phyloP scores from a whole-genome alignment of 306 rosid genomes.

The Astragalus glycyphyllos region DNA sequence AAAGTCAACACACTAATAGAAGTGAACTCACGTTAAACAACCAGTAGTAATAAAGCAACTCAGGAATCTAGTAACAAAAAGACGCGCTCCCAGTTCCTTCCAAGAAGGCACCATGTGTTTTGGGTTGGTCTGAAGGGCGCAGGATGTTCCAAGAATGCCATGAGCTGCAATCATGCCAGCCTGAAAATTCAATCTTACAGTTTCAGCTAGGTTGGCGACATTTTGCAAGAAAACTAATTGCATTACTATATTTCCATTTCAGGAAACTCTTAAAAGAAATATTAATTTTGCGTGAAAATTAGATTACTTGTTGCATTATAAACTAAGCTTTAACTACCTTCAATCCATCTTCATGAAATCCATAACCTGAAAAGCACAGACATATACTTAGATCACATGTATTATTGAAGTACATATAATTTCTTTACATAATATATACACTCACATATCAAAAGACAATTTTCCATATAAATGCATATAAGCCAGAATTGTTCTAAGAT shows the following conservation, averaged over 20 bases:
- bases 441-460: background rate
- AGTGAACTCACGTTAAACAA: slow-evolving; percentile 72
- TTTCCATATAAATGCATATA: background rate
- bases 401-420: background rate
- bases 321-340: slow-evolving; percentile 58
- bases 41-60: slow-evolving; percentile 64
- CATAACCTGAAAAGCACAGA: slow-evolving; percentile 71
- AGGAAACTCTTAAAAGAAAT: slow-evolving; percentile 4
- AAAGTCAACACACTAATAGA: slow-evolving; percentile 1
- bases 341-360: slow-evolving; percentile 95
- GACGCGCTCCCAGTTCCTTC: slow-evolving; percentile 75
- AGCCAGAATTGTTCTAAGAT: background rate
- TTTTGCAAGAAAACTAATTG: slow-evolving; percentile 27
- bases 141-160: slow-evolving; percentile 64
- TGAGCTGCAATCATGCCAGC: slow-evolving; percentile 86
- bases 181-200: slow-evolving; percentile 53
- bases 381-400: slow-evolving; percentile 14
- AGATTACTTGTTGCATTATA: slow-evolving; percentile 7
- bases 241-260: background rate
- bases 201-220: slow-evolving; percentile 14
- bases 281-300: slow-evolving; percentile 4
- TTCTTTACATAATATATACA: slow-evolving; percentile 4
- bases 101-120: slow-evolving; percentile 90
- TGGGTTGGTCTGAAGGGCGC: slow-evolving; percentile 66
- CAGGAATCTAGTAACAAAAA: slow-evolving; percentile 74